Base-by-base conservation (phyloP, 2,329 filamentous ascomycete genomes). In the Cucurbitaria berberidis region DNA sequence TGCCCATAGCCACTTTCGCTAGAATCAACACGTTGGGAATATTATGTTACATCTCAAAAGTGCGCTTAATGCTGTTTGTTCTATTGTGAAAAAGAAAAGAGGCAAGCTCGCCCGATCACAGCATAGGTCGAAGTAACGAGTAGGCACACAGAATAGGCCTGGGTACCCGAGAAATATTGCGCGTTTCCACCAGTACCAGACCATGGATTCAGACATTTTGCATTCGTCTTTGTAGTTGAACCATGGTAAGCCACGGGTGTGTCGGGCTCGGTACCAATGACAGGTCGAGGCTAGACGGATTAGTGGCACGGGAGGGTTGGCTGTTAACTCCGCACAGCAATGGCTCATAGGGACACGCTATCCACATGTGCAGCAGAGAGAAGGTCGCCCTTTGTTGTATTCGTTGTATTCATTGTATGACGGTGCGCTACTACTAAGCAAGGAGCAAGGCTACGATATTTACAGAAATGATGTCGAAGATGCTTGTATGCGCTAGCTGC, bases 401-500 rank as follows among this genome's bases (percentile, higher is more conserved):
- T 21, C 13, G 38, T 13, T 24, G 18, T 22, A 40, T n/a, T n/a
- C n/a, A n/a, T n/a, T n/a, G n/a, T n/a, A n/a, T n/a, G n/a, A n/a
- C n/a, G n/a, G n/a, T n/a, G n/a, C n/a, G n/a, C n/a, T n/a, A n/a
- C n/a, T n/a, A n/a, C n/a, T n/a, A n/a, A n/a, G n/a, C n/a, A n/a
- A n/a, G n/a, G n/a, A n/a, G n/a, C n/a, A n/a, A n/a, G n/a, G n/a
- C n/a, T n/a, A n/a, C n/a, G n/a, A n/a, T n/a, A n/a, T n/a, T n/a
- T n/a, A 10, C 16, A 22, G 19, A 35, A 27, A 9, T 10, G 27
- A 39, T 21, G 39, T 27, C 22, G 44, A 45, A 46, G 44, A 57
- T 57, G 55, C 53, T 53, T 30, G 53, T 19, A 56, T 50, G 59
- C 55, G 59, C 67, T 70, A 69, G 66, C 53, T 49, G 57, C 64